Evolutionary conservation across 2,329 filamentous ascomycete species (phyloP).

Genomic region (Venturiaceae sp.): DNA sequence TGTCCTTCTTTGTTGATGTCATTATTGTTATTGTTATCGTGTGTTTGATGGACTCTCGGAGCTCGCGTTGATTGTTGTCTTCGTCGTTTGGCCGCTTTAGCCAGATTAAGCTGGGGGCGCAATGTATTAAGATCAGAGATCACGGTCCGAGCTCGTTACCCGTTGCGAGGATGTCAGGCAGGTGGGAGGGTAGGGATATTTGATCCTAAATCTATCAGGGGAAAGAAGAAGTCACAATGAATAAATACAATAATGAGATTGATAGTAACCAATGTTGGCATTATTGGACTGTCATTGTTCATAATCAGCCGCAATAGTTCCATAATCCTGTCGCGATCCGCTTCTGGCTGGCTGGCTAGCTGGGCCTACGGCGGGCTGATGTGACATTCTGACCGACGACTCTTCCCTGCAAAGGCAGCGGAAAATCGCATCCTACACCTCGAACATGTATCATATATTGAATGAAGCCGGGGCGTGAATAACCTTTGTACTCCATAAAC

Average conservation of each 20-base stretch:
- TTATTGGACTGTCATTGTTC: too few relatives aligned
- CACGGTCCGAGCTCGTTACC: too few relatives aligned
- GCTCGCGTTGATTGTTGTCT: not conserved
- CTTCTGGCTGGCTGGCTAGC: too few relatives aligned
- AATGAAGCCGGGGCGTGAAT: not conserved
- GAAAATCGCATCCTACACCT: not conserved
- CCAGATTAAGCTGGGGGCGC: not conserved
- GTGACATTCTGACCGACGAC: too few relatives aligned
- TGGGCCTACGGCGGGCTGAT: too few relatives aligned
- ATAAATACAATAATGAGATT: too few relatives aligned
- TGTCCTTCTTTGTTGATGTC: slow-evolving; percentile 65
- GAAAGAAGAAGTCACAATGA: too few relatives aligned
- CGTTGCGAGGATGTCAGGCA: not conserved
- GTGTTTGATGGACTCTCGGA: not conserved
- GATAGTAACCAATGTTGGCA: too few relatives aligned
- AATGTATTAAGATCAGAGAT: not conserved
- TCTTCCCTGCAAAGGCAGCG: not conserved
- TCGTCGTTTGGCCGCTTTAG: not conserved
- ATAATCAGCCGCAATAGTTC: too few relatives aligned
- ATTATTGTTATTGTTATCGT: slow-evolving; percentile 28
- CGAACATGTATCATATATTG: not conserved
- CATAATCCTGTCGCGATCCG: too few relatives aligned
- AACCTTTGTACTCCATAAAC: not conserved
- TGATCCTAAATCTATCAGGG: too few relatives aligned
- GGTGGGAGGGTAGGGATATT: too few relatives aligned